Conservation (phyloP, 2,329 filamentous ascomycete genomes). For the Fusarium dimerum region DNA sequence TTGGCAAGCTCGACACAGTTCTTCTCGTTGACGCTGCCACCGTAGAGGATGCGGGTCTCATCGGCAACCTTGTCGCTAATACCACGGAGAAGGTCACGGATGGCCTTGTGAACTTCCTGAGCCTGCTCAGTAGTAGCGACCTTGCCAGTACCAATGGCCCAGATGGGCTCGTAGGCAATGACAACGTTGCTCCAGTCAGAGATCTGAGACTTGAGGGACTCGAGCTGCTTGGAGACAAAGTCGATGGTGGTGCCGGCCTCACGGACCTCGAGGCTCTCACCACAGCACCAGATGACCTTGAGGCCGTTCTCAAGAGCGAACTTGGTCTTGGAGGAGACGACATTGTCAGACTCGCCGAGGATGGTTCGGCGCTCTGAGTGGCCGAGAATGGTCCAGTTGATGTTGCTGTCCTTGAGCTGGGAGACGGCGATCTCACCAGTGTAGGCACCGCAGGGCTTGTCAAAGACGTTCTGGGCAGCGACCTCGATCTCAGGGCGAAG, state of each 20-base stretch:
- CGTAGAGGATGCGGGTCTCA: conserved; percentile 92
- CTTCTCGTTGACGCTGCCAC: conserved; percentile 96
- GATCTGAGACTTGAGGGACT: conserved; percentile 74
- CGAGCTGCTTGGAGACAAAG: conserved; percentile 82
- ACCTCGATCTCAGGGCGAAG: conserved; percentile 78
- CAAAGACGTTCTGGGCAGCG: conserved; percentile 94
- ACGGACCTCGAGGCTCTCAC: conserved; percentile 91
- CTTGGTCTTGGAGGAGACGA: conserved; percentile 94
- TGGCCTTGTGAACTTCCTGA: conserved; percentile 90
- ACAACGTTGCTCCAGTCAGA: conserved; percentile 93
- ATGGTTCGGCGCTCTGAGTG: conserved; percentile 95
- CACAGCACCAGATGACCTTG: conserved; percentile 94
- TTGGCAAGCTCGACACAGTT: conserved; percentile 93
- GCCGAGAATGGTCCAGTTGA: conserved; percentile 89
- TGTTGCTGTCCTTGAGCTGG: conserved; percentile 85
- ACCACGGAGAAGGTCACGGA: conserved; percentile 83
- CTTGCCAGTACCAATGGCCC: conserved; percentile 93
- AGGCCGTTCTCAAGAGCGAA: conserved; percentile 83
- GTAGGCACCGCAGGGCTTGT: conserved; percentile 95
- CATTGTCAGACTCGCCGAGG: conserved; percentile 80
- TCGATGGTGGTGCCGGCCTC: conserved; percentile 84
- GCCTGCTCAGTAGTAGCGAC: conserved; percentile 87
- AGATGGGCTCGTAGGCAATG: conserved; percentile 98
- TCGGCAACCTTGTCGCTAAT: conserved; percentile 76
- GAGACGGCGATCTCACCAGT: conserved; percentile 94